Evolutionary conservation across 1,284 basidiomycete genomes (phyloP).

Genomic region (Exobasidium cylindrosporum): DNA sequence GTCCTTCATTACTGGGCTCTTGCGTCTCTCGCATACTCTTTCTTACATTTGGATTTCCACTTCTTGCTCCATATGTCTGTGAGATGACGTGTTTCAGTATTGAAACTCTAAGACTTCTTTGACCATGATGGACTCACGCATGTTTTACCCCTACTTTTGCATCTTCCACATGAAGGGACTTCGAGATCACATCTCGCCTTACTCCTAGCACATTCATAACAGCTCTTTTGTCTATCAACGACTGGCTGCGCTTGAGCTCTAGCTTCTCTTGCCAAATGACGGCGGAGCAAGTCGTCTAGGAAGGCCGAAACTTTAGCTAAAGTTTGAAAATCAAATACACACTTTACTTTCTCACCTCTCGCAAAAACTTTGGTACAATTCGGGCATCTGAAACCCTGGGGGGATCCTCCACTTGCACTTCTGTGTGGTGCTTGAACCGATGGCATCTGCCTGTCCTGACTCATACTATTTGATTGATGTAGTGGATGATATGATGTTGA

Average conservation of each 20-base stretch:
- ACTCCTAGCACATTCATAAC: conserved; percentile 41
- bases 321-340: background rate
- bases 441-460: too few species aligned
- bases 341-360: conserved; percentile 12
- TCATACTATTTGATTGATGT: too few species aligned
- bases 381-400: conserved; percentile 15
- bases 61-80: conserved; percentile 37
- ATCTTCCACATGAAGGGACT: conserved; percentile 44
- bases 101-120: too few species aligned
- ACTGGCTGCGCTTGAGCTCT: conserved; percentile 35
- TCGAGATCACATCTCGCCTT: conserved; percentile 50
- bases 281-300: conserved; percentile 16
- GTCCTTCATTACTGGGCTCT: conserved; percentile 19
- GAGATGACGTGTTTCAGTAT: background rate
- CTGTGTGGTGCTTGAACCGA: background rate
- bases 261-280: conserved; percentile 17
- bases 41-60: conserved; percentile 44
- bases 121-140: conserved; percentile 22
- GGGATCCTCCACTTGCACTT: background rate
- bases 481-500: too few species aligned
- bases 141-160: conserved; percentile 37
- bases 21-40: background rate
- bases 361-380: conserved; percentile 19
- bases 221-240: conserved; percentile 45
- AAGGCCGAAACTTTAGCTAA: too few species aligned